Conservation (phyloP, 345 rosid genomes). For the Brassica cretica region DNA sequence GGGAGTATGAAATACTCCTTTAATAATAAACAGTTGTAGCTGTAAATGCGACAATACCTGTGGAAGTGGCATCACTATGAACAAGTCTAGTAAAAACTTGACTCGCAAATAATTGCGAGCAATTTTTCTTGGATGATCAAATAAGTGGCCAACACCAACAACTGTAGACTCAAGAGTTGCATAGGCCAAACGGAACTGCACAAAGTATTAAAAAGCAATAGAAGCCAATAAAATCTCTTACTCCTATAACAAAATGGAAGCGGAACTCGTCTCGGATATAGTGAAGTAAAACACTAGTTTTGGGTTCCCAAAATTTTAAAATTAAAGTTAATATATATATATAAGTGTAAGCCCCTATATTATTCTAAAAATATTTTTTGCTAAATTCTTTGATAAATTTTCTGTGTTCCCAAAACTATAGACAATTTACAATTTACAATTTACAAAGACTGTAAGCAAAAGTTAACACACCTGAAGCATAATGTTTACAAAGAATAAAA, state of each 20-base stretch:
- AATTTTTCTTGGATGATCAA: slow-evolving; percentile 76
- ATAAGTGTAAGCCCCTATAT: too few relatives aligned
- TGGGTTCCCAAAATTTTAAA: too few relatives aligned
- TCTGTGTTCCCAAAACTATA: too few relatives aligned
- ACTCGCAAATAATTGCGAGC: slow-evolving; percentile 58
- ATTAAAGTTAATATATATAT: too few relatives aligned
- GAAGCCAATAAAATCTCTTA: too few relatives aligned
- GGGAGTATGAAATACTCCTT: neutral
- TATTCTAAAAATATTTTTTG: too few relatives aligned
- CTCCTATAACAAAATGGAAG: too few relatives aligned
- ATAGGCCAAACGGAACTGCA: slow-evolving; percentile 88
- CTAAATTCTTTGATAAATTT: too few relatives aligned
- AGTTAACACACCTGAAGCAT: slow-evolving; percentile 68
- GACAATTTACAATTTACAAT: too few relatives aligned
- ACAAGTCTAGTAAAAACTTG: slow-evolving; percentile 59
- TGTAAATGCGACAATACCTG: slow-evolving; percentile 35
- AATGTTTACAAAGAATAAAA: slow-evolving; percentile 63
- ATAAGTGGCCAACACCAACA: slow-evolving; percentile 83
- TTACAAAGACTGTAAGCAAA: neutral
- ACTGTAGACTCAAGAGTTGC: slow-evolving; percentile 77
- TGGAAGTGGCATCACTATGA: slow-evolving; percentile 73
- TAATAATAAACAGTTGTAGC: neutral
- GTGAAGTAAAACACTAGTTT: too few relatives aligned
- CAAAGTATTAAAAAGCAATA: neutral
- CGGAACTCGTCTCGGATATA: too few relatives aligned